Evolutionary conservation across 345 rosid species (phyloP).

Genomic region (Camelina sativa): DNA sequence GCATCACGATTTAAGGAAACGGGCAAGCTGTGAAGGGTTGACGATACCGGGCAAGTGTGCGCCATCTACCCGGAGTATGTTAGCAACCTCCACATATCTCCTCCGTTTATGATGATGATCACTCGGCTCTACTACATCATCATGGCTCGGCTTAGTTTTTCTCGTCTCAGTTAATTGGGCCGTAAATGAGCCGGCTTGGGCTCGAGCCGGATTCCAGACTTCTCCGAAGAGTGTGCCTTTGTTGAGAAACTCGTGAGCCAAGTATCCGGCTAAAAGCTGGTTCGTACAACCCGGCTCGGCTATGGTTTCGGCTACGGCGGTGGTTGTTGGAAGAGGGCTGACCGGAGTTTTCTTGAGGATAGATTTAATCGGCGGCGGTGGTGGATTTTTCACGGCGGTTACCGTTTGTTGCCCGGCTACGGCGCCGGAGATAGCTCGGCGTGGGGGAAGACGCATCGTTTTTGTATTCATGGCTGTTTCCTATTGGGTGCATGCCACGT

Average conservation of each 20-base stretch:
- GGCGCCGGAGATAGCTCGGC: slow-evolving; percentile 58
- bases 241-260: slow-evolving; percentile 84
- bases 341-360: slow-evolving; percentile 45
- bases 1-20: slow-evolving; percentile 58
- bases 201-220: slow-evolving; percentile 51
- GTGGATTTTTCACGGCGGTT: slow-evolving; percentile 30
- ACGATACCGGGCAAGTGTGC: slow-evolving; percentile 74
- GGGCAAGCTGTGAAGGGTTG: slow-evolving; percentile 84
- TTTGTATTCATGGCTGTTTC: slow-evolving; percentile 55
- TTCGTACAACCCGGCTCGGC: slow-evolving; percentile 48
- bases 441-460: slow-evolving; percentile 90
- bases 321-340: neutral
- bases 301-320: slow-evolving; percentile 13
- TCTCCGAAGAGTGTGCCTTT: slow-evolving; percentile 81
- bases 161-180: slow-evolving; percentile 32
- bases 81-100: slow-evolving; percentile 75
- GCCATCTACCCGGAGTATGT: slow-evolving; percentile 66
- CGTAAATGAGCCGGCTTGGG: slow-evolving; percentile 28
- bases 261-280: slow-evolving; percentile 75
- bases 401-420: slow-evolving; percentile 23
- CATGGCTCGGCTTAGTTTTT: slow-evolving; percentile 41
- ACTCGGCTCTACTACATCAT: slow-evolving; percentile 43
- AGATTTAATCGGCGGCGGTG: slow-evolving; percentile 40
- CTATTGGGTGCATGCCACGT: slow-evolving; percentile 74
- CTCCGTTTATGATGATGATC: slow-evolving; percentile 35